Evolutionary conservation across 257 asterid genomes (phyloP).

Genomic region (Capsicum rhomboideum): DNA sequence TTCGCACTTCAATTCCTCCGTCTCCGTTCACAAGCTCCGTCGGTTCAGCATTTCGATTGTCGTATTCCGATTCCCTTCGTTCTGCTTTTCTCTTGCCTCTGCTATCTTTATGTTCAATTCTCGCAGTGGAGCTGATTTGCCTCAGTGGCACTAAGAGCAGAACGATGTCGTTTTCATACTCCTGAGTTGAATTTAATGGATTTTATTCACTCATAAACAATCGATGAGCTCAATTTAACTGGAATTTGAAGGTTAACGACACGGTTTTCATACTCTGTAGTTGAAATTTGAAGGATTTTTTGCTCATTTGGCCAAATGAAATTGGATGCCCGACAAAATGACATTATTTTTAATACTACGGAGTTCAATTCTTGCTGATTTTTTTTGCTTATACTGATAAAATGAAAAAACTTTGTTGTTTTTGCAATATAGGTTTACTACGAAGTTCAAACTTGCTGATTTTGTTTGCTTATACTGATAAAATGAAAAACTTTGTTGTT

Average conservation of each 20-base stretch:
- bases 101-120: too few relatives aligned
- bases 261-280: background rate
- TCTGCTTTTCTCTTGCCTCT: too few relatives aligned
- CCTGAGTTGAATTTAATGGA: background rate
- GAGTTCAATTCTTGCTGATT: background rate
- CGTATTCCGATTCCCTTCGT: too few relatives aligned
- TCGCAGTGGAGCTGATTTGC: too few relatives aligned
- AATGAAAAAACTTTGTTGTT: background rate
- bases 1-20: too few relatives aligned
- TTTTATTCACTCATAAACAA: background rate
- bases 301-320: background rate
- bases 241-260: background rate
- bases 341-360: background rate
- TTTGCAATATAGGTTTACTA: constrained; percentile 3
- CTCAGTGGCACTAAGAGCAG: too few relatives aligned
- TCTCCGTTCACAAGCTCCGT: too few relatives aligned
- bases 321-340: background rate
- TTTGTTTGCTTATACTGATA: background rate
- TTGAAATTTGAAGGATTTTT: background rate
- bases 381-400: too few relatives aligned
- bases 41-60: too few relatives aligned
- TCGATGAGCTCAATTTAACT: background rate
- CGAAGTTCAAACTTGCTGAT: background rate
- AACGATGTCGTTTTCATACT: too few relatives aligned
- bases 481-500: background rate